A percentile compares a stretch with the other conserved stretches of the same genome.
Conservation (phyloP, 148 eudicot genomes). For the Amaranthus hypochondriacus region DNA sequence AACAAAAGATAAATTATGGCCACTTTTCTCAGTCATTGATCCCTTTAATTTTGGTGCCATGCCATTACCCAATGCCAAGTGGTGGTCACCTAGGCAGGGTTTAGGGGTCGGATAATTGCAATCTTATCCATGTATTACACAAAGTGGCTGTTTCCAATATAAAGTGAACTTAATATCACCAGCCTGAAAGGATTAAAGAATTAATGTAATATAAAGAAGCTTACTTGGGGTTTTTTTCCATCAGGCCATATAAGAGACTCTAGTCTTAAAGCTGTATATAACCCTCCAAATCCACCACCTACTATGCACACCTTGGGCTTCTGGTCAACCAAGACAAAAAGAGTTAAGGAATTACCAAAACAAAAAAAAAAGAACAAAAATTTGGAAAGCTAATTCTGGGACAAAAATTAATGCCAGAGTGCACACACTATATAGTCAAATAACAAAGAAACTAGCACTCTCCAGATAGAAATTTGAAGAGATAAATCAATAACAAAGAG, state of each 20-base stretch:
- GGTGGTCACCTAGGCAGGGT: too few relatives aligned
- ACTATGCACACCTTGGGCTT: constrained; percentile 92
- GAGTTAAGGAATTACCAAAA: neutral
- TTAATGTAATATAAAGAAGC: constrained; percentile 8
- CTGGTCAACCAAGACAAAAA: constrained; percentile 28
- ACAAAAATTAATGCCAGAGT: neutral
- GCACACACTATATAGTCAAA: neutral
- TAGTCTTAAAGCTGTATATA: constrained; percentile 87
- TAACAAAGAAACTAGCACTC: neutral
- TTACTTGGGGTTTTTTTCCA: constrained; percentile 94
- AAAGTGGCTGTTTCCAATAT: too few relatives aligned
- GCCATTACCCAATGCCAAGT: neutral
- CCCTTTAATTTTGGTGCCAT: neutral
- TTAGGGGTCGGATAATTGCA: too few relatives aligned
- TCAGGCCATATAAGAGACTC: constrained; percentile 96
- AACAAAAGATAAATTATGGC: neutral
- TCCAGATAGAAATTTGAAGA: neutral
- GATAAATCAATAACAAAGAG: neutral
- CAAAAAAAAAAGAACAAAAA: neutral
- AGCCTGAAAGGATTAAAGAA: neutral
- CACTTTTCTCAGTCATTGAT: neutral
- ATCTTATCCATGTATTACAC: too few relatives aligned
- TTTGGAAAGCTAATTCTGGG: neutral
- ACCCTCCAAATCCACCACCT: constrained; percentile 98
- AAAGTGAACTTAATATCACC: neutral